A percentile compares a stretch with the other conserved stretches of the same genome.
Conservation (phyloP, 2,329 filamentous ascomycete genomes). For the Neofusicoccum parvum region DNA sequence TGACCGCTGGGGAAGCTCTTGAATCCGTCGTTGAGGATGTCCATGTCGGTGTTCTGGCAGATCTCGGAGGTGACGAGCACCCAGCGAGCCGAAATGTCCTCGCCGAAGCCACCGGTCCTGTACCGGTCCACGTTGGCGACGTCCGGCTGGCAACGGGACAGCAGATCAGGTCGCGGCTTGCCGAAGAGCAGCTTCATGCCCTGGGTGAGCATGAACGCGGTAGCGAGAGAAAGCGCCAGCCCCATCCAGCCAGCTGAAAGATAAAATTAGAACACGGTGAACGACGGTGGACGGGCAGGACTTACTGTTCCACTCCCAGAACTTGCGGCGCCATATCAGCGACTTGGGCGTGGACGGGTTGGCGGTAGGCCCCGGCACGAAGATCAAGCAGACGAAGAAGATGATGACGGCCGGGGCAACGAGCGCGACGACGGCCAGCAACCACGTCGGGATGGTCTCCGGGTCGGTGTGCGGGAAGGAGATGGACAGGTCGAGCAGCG, state of each 20-base stretch:
- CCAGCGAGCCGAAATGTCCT: conserved; percentile 57
- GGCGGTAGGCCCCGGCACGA: conserved; percentile 73
- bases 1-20: conserved; percentile 81
- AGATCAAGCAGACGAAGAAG: conserved; percentile 64
- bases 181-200: conserved; percentile 78
- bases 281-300: neutral
- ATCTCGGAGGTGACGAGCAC: conserved; percentile 75
- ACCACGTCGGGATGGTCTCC: conserved; percentile 71
- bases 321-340: conserved; percentile 75
- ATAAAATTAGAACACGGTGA: neutral
- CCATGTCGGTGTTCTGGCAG: conserved; percentile 66
- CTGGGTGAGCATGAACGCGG: conserved; percentile 78
- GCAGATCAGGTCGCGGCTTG: conserved; percentile 65
- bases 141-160: conserved; percentile 76
- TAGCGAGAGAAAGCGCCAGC: conserved; percentile 70
- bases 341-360: conserved; percentile 62
- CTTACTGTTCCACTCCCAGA: conserved; percentile 78
- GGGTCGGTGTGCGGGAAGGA: conserved; percentile 72
- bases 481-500: conserved; percentile 73
- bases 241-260: conserved; percentile 71
- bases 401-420: conserved; percentile 69
- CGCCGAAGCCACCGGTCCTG: conserved; percentile 63
- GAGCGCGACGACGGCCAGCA: conserved; percentile 66
- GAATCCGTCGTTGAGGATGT: conserved; percentile 76
- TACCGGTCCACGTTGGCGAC: conserved; percentile 58